Evolutionary conservation across 257 asterid species (phyloP).

Genomic region (Primulina huaijiensis): DNA sequence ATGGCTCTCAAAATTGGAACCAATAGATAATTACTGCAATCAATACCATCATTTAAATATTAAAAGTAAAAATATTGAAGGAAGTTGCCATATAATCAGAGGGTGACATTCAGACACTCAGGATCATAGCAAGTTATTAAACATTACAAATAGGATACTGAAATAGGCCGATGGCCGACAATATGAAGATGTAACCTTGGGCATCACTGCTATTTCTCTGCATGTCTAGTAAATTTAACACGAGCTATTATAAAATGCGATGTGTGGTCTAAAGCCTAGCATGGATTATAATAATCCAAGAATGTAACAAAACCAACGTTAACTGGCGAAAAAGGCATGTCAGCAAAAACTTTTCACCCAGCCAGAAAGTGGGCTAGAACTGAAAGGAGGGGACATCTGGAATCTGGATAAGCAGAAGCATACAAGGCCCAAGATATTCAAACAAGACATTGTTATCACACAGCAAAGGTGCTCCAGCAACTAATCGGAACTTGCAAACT

Average conservation of each 20-base stretch:
- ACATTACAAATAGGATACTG: neutral
- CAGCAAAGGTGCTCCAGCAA: constrained; percentile 9
- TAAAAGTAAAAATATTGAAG: neutral
- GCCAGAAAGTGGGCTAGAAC: constrained; percentile 3
- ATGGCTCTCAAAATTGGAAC: neutral
- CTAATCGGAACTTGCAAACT: neutral
- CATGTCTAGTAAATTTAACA: constrained; percentile 5
- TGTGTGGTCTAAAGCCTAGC: neutral
- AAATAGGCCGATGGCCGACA: neutral
- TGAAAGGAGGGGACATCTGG: constrained; percentile 2
- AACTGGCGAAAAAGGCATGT: neutral
- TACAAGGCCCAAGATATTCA: neutral
- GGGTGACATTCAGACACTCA: constrained; percentile 4
- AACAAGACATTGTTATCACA: neutral
- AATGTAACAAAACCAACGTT: neutral
- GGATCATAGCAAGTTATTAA: neutral
- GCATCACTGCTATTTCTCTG: constrained; percentile 2
- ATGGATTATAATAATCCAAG: neutral
- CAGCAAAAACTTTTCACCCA: neutral
- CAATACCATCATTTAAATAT: constrained; percentile 9
- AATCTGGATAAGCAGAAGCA: constrained; percentile 1
- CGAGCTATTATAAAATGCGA: neutral
- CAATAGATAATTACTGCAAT: neutral
- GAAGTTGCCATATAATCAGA: constrained; percentile 10
- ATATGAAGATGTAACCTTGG: neutral